phyloP scores from a whole-genome alignment of 225 moss, liverwort and hornwort genomes.

The Marchantia polymorpha region DNA sequence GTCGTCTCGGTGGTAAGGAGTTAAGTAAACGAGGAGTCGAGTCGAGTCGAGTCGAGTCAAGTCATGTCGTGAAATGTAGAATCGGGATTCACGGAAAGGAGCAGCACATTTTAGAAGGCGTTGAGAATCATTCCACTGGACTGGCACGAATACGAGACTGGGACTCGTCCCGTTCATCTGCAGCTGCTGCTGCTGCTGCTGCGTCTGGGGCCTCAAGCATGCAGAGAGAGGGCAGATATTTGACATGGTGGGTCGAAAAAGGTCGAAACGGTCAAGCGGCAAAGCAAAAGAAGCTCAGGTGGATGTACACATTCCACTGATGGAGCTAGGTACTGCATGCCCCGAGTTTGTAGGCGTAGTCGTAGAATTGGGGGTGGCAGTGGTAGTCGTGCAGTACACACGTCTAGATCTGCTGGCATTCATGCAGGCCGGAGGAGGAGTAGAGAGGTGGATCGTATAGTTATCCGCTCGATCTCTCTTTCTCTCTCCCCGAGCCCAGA shows the following conservation, averaged over 20 bases:
- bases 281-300: not conserved
- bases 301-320: not conserved
- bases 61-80: too few species aligned
- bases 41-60: too few species aligned
- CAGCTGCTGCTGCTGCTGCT: not conserved
- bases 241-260: not conserved
- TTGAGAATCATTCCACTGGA: not conserved
- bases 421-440: not conserved
- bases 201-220: not conserved
- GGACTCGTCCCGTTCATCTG: not conserved
- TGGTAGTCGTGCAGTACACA: not conserved
- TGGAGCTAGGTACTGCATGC: not conserved
- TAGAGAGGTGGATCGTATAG: not conserved
- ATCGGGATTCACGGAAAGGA: too few species aligned
- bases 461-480: not conserved
- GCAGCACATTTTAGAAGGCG: not conserved
- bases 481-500: not conserved
- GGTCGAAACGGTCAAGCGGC: not conserved
- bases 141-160: not conserved
- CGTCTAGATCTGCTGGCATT: conserved; percentile 4
- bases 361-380: not conserved
- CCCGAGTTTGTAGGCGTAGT: not conserved
- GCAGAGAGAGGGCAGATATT: not conserved
- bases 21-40: too few species aligned
- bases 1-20: too few species aligned